Percentiles rank a stretch among this genome's conserved stretches.
These are phyloP conservation scores for Septoria petroselini DNA, from an alignment of 2,329 filamentous ascomycete species.

Conservation along the genomic window DNA sequence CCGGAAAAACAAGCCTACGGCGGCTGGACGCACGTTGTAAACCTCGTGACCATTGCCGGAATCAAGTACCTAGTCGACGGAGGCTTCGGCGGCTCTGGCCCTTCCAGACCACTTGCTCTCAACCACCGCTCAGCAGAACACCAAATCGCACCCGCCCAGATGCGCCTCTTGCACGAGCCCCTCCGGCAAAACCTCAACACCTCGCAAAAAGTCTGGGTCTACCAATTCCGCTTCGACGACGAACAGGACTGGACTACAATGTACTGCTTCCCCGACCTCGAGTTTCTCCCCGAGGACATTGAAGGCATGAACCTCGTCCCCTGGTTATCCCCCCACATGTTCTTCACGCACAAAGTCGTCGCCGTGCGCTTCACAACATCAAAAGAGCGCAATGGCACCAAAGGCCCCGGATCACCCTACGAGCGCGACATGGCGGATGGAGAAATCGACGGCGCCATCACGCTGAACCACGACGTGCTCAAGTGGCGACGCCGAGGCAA, in stretches of 20 bases:
- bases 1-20: constrained; percentile 15
- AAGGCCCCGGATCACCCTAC: constrained; percentile 19
- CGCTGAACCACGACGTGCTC: constrained; percentile 28
- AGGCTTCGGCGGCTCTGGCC: constrained; percentile 41
- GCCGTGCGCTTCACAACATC: constrained; percentile 40
- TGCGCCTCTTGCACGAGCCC: constrained; percentile 22
- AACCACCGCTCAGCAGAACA: constrained; percentile 18
- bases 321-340: constrained; percentile 48
- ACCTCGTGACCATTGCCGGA: constrained; percentile 38
- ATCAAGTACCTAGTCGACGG: constrained; percentile 40
- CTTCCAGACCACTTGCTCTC: constrained; percentile 41
- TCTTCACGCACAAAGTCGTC: constrained; percentile 56
- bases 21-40: constrained; percentile 45
- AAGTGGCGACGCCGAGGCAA: constrained; percentile 36
- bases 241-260: constrained; percentile 55
- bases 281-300: constrained; percentile 62
- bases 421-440: constrained; percentile 21
- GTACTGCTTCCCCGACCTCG: constrained; percentile 64
- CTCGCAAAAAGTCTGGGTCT: constrained; percentile 44
- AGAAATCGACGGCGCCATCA: constrained; percentile 30
- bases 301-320: constrained; percentile 58
- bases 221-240: constrained; percentile 35
- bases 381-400: constrained; percentile 18
- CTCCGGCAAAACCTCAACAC: constrained; percentile 24
- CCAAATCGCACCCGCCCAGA: constrained; percentile 26